phyloP scores from a whole-genome alignment of 2,329 filamentous ascomycete genomes.

The Hortaea werneckii region DNA sequence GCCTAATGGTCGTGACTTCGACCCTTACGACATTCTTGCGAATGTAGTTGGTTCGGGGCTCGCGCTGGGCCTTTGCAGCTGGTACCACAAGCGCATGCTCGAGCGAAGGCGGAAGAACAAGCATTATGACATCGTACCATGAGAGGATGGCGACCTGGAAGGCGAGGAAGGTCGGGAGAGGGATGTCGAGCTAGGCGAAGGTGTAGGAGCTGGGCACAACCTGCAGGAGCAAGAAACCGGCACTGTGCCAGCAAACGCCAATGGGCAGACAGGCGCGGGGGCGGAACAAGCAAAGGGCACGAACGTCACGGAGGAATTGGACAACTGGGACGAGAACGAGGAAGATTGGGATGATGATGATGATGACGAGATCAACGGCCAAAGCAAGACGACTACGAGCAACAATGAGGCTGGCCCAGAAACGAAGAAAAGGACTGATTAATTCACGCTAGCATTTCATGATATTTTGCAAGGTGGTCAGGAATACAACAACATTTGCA shows the following conservation, averaged over 20 bases:
- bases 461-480: too few relatives aligned
- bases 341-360: constrained; percentile 59
- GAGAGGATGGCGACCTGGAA: constrained; percentile 39
- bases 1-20: constrained; percentile 50
- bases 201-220: constrained; percentile 19
- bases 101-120: constrained; percentile 70
- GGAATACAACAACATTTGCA: too few relatives aligned
- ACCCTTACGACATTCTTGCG: constrained; percentile 76
- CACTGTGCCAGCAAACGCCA: constrained; percentile 12
- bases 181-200: constrained; percentile 70
- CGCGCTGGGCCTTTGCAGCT: constrained; percentile 65
- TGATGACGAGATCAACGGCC: constrained; percentile 38
- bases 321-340: constrained; percentile 87
- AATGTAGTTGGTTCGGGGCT: constrained; percentile 71
- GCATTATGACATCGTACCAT: constrained; percentile 60
- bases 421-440: constrained; percentile 35
- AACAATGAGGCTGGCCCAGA: constrained; percentile 20
- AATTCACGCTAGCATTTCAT: not conserved
- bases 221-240: constrained; percentile 24
- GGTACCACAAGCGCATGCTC: constrained; percentile 94
- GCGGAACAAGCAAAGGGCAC: constrained; percentile 52
- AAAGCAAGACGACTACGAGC: constrained; percentile 17
- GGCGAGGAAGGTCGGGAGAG: constrained; percentile 31
- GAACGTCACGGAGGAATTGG: constrained; percentile 67
- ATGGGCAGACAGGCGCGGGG: constrained; percentile 25